Percentiles rank a stretch among this genome's conserved stretches.
Evolutionary conservation across 345 rosid species (phyloP).

Genomic region (Brassica nigra): DNA sequence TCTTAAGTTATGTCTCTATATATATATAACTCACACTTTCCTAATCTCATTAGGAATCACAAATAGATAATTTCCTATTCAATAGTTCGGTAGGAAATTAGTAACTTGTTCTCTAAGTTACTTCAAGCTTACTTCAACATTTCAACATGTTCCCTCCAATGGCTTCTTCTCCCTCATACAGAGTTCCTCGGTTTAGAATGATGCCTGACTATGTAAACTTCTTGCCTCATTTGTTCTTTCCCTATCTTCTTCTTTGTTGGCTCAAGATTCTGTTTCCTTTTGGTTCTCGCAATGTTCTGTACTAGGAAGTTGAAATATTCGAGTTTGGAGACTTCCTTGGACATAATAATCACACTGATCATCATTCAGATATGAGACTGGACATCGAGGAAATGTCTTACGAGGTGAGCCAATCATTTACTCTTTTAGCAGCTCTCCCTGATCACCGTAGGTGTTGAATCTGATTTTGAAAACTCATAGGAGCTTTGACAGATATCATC

Average conservation of each 20-base stretch:
- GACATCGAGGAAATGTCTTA: slow-evolving; percentile 94
- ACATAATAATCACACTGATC: slow-evolving; percentile 58
- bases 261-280: slow-evolving; percentile 10
- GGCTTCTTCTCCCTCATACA: slow-evolving; percentile 37
- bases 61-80: too few relatives aligned
- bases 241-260: not conserved
- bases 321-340: slow-evolving; percentile 64
- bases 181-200: slow-evolving; percentile 70
- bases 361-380: slow-evolving; percentile 93
- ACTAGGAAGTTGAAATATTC: slow-evolving; percentile 77
- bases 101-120: too few relatives aligned
- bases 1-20: too few relatives aligned
- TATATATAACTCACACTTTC: too few relatives aligned
- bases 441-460: too few relatives aligned
- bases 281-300: slow-evolving; percentile 22
- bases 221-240: not conserved
- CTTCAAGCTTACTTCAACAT: too few relatives aligned
- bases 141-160: slow-evolving; percentile 48
- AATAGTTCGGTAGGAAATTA: too few relatives aligned
- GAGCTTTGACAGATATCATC: too few relatives aligned
- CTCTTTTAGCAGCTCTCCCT: not conserved
- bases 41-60: too few relatives aligned
- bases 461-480: too few relatives aligned
- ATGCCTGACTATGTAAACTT: slow-evolving; percentile 73
- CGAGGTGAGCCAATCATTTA: slow-evolving; percentile 50